phyloP scores from a whole-genome alignment of 768 basidiomycete genomes.

The Suillus lakei region DNA sequence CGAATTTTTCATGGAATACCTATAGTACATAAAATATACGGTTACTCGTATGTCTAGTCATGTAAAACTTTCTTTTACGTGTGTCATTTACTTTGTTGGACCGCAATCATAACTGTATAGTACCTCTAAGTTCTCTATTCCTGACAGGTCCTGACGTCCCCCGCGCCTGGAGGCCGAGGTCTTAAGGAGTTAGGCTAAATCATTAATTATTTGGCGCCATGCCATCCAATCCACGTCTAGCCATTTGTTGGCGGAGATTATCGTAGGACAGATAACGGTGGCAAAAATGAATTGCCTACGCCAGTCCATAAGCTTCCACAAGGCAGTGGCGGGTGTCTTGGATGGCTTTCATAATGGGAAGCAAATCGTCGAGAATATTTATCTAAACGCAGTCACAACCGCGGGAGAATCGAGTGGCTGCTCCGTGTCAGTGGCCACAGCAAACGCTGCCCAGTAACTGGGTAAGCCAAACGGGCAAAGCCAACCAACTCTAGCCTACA shows the following conservation, averaged over 20 bases:
- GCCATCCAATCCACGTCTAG: slow-evolving; percentile 12
- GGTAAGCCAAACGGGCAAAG: background rate
- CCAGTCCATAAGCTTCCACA: background rate
- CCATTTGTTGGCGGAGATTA: slow-evolving; percentile 12
- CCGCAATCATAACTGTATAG: background rate
- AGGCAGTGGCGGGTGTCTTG: background rate
- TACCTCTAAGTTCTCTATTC: background rate
- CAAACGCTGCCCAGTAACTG: background rate
- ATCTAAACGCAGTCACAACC: background rate
- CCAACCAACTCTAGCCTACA: background rate
- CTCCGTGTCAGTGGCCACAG: background rate
- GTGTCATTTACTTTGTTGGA: background rate
- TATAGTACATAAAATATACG: background rate
- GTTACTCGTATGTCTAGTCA: background rate
- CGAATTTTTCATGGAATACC: background rate
- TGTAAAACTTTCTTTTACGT: background rate
- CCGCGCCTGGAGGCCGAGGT: background rate
- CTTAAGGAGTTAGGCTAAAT: background rate
- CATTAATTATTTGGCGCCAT: background rate
- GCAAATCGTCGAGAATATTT: background rate
- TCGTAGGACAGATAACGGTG: background rate
- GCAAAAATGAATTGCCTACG: background rate
- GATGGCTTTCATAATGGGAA: background rate
- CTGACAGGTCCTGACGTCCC: background rate
- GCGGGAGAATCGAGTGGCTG: background rate